phyloP scores from a whole-genome alignment of 2,329 filamentous ascomycete genomes.

The Endothia cerciana region DNA sequence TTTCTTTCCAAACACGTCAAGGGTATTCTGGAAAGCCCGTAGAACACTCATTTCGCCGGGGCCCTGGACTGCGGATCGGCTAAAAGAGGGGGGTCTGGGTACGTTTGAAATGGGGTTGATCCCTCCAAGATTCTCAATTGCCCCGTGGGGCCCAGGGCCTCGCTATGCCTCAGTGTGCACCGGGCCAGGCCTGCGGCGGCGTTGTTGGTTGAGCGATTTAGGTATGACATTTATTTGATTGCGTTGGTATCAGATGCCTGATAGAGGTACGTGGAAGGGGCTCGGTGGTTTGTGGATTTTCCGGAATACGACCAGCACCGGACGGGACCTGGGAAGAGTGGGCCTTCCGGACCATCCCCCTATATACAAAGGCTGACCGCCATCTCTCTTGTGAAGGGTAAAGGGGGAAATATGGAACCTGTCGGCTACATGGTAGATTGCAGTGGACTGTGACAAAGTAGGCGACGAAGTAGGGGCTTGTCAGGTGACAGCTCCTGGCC shows the following conservation, averaged over 20 bases:
- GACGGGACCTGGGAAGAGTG: neutral
- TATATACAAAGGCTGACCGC: conserved; percentile 4
- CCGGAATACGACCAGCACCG: neutral
- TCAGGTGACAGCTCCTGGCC: neutral
- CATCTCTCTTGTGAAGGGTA: conserved; percentile 6
- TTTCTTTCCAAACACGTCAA: neutral
- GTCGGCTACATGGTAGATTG: neutral
- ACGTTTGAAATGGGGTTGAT: too few species aligned
- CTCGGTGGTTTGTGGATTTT: neutral
- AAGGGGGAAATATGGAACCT: conserved; percentile 9
- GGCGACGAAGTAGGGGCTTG: neutral
- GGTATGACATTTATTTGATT: neutral
- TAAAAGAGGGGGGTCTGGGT: conserved; percentile 6
- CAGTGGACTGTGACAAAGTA: neutral
- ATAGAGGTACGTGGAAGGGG: conserved; percentile 1
- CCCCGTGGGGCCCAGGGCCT: neutral
- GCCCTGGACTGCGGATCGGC: neutral
- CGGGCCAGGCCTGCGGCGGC: neutral
- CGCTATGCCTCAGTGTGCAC: neutral
- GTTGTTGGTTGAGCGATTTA: neutral
- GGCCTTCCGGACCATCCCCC: neutral
- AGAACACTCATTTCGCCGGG: neutral
- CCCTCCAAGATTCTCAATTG: neutral
- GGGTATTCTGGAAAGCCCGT: neutral
- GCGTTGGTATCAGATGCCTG: neutral